phyloP scores from a whole-genome alignment of 345 rosid genomes.

The Luvunga scandens region DNA sequence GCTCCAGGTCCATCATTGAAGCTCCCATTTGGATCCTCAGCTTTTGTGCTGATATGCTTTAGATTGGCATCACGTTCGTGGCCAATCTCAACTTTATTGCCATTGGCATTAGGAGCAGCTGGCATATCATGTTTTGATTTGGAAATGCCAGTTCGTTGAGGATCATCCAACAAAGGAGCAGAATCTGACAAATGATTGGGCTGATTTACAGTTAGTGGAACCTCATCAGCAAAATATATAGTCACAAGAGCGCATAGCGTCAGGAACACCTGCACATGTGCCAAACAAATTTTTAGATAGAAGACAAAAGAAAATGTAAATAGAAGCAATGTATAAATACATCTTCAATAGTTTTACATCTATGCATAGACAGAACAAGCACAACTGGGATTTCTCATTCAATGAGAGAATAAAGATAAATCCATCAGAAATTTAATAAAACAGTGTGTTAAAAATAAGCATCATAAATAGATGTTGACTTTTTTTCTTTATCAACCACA shows the following conservation, averaged over 20 bases:
- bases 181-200: slow-evolving; percentile 53
- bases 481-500: neutral
- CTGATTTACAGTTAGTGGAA: slow-evolving; percentile 51
- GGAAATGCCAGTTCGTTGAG: slow-evolving; percentile 42
- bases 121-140: slow-evolving; percentile 36
- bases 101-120: slow-evolving; percentile 27
- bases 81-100: slow-evolving; percentile 30
- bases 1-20: slow-evolving; percentile 84
- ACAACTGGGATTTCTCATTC: neutral
- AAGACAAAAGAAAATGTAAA: neutral
- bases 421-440: neutral
- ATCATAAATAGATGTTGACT: neutral
- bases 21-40: slow-evolving; percentile 44
- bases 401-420: neutral
- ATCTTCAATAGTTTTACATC: neutral
- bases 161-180: slow-evolving; percentile 78
- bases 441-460: neutral
- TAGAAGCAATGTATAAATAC: neutral
- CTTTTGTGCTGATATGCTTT: slow-evolving; percentile 35
- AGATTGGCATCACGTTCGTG: slow-evolving; percentile 34
- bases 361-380: neutral
- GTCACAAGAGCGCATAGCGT: slow-evolving; percentile 81
- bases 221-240: slow-evolving; percentile 81
- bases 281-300: neutral
- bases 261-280: slow-evolving; percentile 70